Evolutionary conservation across 116 monocot species (phyloP).

Genomic region (Phalaenopsis hybrid): DNA sequence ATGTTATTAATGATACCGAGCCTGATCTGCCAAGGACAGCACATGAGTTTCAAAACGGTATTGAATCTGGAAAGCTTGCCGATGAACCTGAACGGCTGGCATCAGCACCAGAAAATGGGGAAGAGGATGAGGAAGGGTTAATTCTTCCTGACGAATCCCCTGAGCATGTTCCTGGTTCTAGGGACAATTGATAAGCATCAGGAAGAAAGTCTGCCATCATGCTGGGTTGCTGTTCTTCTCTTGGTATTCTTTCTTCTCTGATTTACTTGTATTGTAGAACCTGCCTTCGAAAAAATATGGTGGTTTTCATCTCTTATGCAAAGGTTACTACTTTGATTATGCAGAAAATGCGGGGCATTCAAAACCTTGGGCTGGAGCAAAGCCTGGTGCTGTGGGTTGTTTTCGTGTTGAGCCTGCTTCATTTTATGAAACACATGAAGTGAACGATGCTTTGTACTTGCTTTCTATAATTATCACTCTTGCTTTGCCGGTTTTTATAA

Average conservation of each 20-base stretch:
- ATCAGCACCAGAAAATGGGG: conserved; percentile 4
- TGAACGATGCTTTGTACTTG: no score
- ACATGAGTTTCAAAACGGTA: background rate
- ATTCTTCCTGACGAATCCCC: conserved; percentile 27
- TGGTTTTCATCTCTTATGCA: background rate
- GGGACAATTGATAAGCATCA: background rate
- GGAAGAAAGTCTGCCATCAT: background rate
- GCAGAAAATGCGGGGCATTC: no score
- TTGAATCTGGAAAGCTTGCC: background rate
- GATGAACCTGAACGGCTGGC: conserved; percentile 1
- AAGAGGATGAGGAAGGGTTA: conserved; percentile 56
- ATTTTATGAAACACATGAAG: background rate
- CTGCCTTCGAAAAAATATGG: background rate
- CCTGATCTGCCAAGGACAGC: background rate
- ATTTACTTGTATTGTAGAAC: background rate
- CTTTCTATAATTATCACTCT: no score
- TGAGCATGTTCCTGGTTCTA: background rate
- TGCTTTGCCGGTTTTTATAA: no score
- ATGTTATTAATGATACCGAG: background rate
- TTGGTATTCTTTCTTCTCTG: background rate
- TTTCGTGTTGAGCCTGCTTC: background rate
- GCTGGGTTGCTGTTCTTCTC: background rate
- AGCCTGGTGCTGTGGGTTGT: background rate
- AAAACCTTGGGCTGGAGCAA: no score
- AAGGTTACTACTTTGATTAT: background rate